A percentile compares a stretch with the other conserved stretches of the same genome.
Conservation (phyloP, 2,329 filamentous ascomycete species). For the Chrysosporium queenslandicum region DNA sequence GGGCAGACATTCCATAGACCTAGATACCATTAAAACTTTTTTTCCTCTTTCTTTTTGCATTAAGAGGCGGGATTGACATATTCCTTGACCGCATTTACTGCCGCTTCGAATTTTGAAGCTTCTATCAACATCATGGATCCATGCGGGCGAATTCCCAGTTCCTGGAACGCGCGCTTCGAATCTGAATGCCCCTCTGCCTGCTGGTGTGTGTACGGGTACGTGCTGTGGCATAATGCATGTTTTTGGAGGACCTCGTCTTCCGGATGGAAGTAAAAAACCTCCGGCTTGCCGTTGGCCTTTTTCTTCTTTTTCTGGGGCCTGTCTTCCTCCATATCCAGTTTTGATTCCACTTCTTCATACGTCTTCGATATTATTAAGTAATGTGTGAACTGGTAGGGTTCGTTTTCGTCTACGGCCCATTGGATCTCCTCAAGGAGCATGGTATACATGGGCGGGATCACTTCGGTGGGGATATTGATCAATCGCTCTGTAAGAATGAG, state of each 20-base stretch:
- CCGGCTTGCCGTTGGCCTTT: slow-evolving; percentile 39
- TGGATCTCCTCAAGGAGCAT: slow-evolving; percentile 89
- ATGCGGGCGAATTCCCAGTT: slow-evolving; percentile 74
- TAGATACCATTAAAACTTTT: slow-evolving; percentile 2
- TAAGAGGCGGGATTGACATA: slow-evolving; percentile 53
- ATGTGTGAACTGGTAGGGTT: slow-evolving; percentile 87
- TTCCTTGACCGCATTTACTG: slow-evolving; percentile 64
- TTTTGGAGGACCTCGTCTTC: slow-evolving; percentile 85
- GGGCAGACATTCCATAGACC: slow-evolving; percentile 10
- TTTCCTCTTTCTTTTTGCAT: slow-evolving; percentile 9
- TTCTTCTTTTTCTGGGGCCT: slow-evolving; percentile 59
- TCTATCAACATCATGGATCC: slow-evolving; percentile 84
- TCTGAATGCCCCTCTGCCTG: slow-evolving; percentile 70
- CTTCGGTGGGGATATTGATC: slow-evolving; percentile 93
- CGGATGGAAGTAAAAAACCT: slow-evolving; percentile 83
- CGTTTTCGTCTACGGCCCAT: slow-evolving; percentile 77
- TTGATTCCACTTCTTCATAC: slow-evolving; percentile 81
- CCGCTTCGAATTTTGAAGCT: slow-evolving; percentile 60
- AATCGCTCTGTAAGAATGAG: slow-evolving; percentile 84
- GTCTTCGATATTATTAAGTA: slow-evolving; percentile 86
- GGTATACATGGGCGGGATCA: slow-evolving; percentile 84
- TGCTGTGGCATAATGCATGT: slow-evolving; percentile 59
- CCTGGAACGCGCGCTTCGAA: slow-evolving; percentile 89
- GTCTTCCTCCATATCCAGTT: slow-evolving; percentile 57
- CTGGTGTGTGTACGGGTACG: slow-evolving; percentile 69